phyloP scores from a whole-genome alignment of 2,329 filamentous ascomycete species.

The Colletotrichum musicola region DNA sequence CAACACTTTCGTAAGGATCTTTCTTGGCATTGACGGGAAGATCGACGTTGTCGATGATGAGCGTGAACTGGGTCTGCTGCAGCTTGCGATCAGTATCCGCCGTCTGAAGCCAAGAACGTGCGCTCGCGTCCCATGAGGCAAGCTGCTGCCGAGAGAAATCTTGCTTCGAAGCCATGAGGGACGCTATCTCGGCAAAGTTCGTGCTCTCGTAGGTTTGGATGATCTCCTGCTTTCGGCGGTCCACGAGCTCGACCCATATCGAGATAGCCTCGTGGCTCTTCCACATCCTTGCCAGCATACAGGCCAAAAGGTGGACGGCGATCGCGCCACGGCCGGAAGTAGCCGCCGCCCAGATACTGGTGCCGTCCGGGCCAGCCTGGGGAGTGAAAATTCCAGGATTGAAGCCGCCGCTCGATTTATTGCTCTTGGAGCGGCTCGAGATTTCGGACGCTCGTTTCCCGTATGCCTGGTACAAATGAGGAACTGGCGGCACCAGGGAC shows the following conservation, averaged over 20 bases:
- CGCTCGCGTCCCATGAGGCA: conserved; percentile 51
- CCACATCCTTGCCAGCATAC: conserved; percentile 47
- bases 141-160: conserved; percentile 43
- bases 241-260: conserved; percentile 46
- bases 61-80: conserved; percentile 43
- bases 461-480: conserved; percentile 51
- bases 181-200: neutral
- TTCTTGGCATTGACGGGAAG: neutral
- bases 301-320: conserved; percentile 47
- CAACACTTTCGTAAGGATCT: neutral
- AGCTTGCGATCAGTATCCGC: conserved; percentile 37
- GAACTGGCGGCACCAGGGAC: conserved; percentile 44
- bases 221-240: conserved; percentile 39
- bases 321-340: conserved; percentile 48
- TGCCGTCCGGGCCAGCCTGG: conserved; percentile 46
- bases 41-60: conserved; percentile 43
- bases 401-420: neutral
- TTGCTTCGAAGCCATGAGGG: conserved; percentile 28
- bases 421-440: neutral
- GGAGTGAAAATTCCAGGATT: conserved; percentile 29
- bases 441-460: conserved; percentile 50
- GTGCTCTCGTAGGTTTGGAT: neutral
- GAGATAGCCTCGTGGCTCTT: conserved; percentile 43
- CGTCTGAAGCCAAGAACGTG: conserved; percentile 50
- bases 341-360: conserved; percentile 52